A percentile compares a stretch with the other conserved stretches of the same genome.
These are phyloP conservation scores for Boletus edulis DNA, from an alignment of 768 basidiomycete genomes.

Conservation along the genomic window DNA sequence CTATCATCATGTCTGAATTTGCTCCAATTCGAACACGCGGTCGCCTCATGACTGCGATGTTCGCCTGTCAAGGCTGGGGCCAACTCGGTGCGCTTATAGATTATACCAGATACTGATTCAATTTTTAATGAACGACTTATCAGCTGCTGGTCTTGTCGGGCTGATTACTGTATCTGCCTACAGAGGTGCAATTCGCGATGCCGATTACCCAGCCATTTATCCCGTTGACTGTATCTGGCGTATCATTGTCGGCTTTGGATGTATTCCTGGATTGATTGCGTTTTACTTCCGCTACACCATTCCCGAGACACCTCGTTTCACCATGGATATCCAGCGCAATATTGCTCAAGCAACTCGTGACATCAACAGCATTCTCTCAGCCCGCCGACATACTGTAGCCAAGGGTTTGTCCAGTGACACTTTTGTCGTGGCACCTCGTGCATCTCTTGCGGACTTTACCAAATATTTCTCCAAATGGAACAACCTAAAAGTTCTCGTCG, in stretches of 20 bases:
- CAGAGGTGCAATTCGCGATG: slow-evolving; percentile 51
- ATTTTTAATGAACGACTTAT: background rate
- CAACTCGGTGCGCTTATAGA: slow-evolving; percentile 56
- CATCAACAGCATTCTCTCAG: slow-evolving; percentile 60
- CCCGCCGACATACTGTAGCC: slow-evolving; percentile 40
- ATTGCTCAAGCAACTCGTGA: slow-evolving; percentile 70
- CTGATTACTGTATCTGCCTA: slow-evolving; percentile 61
- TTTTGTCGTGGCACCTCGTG: slow-evolving; percentile 58
- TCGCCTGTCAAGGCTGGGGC: slow-evolving; percentile 87
- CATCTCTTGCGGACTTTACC: slow-evolving; percentile 63
- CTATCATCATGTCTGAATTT: slow-evolving; percentile 90
- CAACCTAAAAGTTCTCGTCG: slow-evolving; percentile 77
- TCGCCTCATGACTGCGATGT: slow-evolving; percentile 85
- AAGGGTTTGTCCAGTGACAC: slow-evolving; percentile 48
- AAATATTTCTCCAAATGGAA: slow-evolving; percentile 67
- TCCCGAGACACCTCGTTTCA: slow-evolving; percentile 87
- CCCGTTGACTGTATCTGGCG: slow-evolving; percentile 82
- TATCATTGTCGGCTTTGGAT: slow-evolving; percentile 82
- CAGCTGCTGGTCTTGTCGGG: slow-evolving; percentile 67
- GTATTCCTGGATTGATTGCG: slow-evolving; percentile 72
- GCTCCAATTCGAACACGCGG: slow-evolving; percentile 74
- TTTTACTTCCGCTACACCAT: slow-evolving; percentile 91
- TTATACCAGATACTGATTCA: background rate
- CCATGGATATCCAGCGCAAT: slow-evolving; percentile 86
- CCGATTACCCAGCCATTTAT: slow-evolving; percentile 35